phyloP scores from a whole-genome alignment of 192 early-diverging fungal species.

The Geosiphon pyriformis region DNA sequence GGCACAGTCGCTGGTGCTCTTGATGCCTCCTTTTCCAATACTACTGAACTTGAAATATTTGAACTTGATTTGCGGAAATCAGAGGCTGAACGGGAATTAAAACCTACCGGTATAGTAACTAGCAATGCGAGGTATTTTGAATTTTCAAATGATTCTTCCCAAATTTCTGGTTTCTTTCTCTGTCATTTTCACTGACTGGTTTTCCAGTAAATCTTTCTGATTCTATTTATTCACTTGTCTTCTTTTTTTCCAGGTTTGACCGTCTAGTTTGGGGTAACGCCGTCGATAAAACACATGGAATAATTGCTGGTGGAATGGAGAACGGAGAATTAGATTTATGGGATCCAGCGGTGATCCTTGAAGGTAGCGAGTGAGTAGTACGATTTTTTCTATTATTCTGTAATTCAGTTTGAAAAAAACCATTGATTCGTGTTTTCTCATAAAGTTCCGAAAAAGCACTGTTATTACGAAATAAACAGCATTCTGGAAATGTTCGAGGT shows the following conservation, averaged over 20 bases:
- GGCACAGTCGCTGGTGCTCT: constrained; percentile 96
- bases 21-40: constrained; percentile 90
- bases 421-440: neutral
- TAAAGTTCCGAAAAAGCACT: constrained; percentile 46
- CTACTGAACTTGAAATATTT: constrained; percentile 86
- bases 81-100: constrained; percentile 33
- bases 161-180: neutral
- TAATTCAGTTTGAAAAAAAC: constrained; percentile 1
- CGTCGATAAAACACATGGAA: constrained; percentile 53
- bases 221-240: constrained; percentile 9
- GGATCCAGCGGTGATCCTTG: constrained; percentile 72
- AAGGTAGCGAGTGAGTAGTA: constrained; percentile 43
- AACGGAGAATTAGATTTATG: constrained; percentile 88
- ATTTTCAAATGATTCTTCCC: neutral
- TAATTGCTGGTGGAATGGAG: constrained; percentile 92
- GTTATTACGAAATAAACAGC: constrained; percentile 64
- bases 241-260: constrained; percentile 67
- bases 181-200: neutral
- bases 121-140: constrained; percentile 54
- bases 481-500: constrained; percentile 85
- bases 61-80: constrained; percentile 54
- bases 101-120: constrained; percentile 49
- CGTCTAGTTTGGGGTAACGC: constrained; percentile 77
- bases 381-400: neutral
- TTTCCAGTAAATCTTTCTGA: too few species aligned